Conservation (phyloP, 495 filamentous ascomycete species). For the Penicillium coffeae region DNA sequence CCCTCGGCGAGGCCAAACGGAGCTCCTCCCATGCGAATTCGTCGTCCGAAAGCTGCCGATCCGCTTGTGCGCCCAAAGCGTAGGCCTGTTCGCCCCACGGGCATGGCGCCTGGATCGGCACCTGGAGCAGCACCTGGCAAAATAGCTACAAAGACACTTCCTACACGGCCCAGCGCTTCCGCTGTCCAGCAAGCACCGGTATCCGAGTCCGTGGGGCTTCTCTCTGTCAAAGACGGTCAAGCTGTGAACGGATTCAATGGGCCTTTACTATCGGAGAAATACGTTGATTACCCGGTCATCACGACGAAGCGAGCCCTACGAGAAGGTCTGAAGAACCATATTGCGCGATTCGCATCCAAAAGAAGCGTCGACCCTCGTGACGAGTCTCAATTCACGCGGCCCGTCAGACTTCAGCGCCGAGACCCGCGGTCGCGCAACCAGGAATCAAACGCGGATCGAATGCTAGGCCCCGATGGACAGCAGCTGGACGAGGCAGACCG, state of each 20-base stretch:
- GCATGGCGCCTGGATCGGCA: conserved; percentile 13
- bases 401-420: conserved; percentile 81
- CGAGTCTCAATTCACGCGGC: conserved; percentile 77
- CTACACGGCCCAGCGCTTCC: conserved; percentile 19
- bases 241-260: conserved; percentile 58
- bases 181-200: conserved; percentile 7
- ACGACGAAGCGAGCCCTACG: conserved; percentile 76
- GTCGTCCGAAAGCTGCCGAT: conserved; percentile 54
- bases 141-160: conserved; percentile 22
- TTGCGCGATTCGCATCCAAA: conserved; percentile 70
- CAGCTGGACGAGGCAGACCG: conserved; percentile 61
- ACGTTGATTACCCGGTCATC: conserved; percentile 66
- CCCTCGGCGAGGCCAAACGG: conserved; percentile 32
- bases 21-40: conserved; percentile 37
- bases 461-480: conserved; percentile 38
- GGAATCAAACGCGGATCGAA: conserved; percentile 36
- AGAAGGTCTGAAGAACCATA: conserved; percentile 79
- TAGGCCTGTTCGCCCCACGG: conserved; percentile 31
- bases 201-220: conserved; percentile 12
- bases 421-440: conserved; percentile 71
- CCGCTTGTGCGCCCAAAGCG: conserved; percentile 67
- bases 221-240: conserved; percentile 33
- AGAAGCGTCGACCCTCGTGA: conserved; percentile 67
- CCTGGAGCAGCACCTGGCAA: neutral
- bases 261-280: conserved; percentile 45